These are phyloP conservation scores for Citrus glauca DNA, from an alignment of 345 rosid genomes.

Conservation along the genomic window DNA sequence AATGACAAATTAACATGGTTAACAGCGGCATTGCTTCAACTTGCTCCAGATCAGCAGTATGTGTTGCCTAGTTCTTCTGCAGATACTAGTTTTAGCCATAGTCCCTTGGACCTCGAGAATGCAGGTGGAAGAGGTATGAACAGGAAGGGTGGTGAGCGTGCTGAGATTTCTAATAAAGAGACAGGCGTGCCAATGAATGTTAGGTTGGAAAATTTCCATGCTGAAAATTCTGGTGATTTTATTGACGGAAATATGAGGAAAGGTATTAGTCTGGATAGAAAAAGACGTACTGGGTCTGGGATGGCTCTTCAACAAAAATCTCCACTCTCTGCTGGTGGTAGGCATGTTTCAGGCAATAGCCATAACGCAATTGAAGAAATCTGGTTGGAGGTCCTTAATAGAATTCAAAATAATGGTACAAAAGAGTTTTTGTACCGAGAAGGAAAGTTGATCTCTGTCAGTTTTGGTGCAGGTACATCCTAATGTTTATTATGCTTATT, in stretches of 20 bases:
- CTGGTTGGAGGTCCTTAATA: conserved; percentile 79
- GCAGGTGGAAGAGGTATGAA: conserved; percentile 34
- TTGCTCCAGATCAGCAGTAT: conserved; percentile 96
- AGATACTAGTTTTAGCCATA: conserved; percentile 59
- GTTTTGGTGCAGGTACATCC: conserved; percentile 79
- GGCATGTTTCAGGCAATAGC: conserved; percentile 32
- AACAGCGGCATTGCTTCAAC: conserved; percentile 94
- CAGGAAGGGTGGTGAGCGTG: conserved; percentile 34
- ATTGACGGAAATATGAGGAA: conserved; percentile 17
- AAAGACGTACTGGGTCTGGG: conserved; percentile 31
- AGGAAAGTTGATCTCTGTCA: conserved; percentile 78
- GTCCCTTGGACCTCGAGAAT: conserved; percentile 34
- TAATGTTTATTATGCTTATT: conserved; percentile 4
- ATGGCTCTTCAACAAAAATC: conserved; percentile 34
- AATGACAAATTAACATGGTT: conserved; percentile 95
- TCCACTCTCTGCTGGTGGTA: conserved; percentile 20
- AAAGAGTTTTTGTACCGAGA: conserved; percentile 75
- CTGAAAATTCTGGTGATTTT: conserved; percentile 28
- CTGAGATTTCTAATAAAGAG: conserved; percentile 22
- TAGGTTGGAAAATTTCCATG: conserved; percentile 32
- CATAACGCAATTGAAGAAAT: conserved; percentile 61
- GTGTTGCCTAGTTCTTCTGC: conserved; percentile 58
- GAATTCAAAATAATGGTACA: conserved; percentile 42
- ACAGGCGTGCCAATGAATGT: conserved; percentile 34
- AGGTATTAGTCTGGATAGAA: conserved; percentile 33